Percentiles rank a stretch among this genome's conserved stretches.
Conservation (phyloP, 345 rosid species). For the Physaria fendleri region DNA sequence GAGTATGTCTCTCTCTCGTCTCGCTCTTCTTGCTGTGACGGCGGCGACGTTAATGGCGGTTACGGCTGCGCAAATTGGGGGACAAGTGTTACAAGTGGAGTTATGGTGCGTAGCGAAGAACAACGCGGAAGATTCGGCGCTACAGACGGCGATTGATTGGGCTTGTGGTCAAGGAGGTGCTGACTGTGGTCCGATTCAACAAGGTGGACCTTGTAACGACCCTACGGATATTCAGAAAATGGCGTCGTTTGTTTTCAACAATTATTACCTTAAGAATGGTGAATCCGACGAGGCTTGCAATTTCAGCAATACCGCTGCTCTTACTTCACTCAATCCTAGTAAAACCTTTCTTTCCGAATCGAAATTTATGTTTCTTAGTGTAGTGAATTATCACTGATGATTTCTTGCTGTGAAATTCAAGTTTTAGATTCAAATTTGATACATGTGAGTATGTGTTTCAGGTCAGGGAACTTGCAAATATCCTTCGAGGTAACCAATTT, state of each 20-base stretch:
- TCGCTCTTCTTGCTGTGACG: too few relatives aligned
- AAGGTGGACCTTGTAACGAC: constrained; percentile 54
- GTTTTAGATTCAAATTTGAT: constrained; percentile 1
- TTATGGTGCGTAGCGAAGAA: constrained; percentile 81
- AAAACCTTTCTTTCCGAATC: constrained; percentile 18
- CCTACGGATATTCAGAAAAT: constrained; percentile 55
- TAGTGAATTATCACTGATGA: not conserved
- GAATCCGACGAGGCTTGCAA: constrained; percentile 63
- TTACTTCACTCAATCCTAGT: constrained; percentile 88
- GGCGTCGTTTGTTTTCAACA: constrained; percentile 81
- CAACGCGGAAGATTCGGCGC: constrained; percentile 47
- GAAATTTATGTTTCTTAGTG: not conserved
- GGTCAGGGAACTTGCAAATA: constrained; percentile 31
- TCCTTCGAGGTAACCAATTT: constrained; percentile 24
- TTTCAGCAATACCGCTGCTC: constrained; percentile 74
- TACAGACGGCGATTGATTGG: constrained; percentile 81
- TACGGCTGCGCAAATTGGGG: constrained; percentile 12
- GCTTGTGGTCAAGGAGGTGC: constrained; percentile 86
- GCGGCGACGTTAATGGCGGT: constrained; percentile 3
- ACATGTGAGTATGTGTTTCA: constrained; percentile 9
- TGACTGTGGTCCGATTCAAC: constrained; percentile 63
- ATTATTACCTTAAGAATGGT: constrained; percentile 72
- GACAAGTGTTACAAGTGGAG: constrained; percentile 19
- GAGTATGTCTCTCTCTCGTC: too few relatives aligned
- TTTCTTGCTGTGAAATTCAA: not conserved